Evolutionary conservation across 805 yeast genomes (phyloP), one percentile per base, ranked within the genome.

Genomic region (Wickerhamomyces canadensis): DNA sequence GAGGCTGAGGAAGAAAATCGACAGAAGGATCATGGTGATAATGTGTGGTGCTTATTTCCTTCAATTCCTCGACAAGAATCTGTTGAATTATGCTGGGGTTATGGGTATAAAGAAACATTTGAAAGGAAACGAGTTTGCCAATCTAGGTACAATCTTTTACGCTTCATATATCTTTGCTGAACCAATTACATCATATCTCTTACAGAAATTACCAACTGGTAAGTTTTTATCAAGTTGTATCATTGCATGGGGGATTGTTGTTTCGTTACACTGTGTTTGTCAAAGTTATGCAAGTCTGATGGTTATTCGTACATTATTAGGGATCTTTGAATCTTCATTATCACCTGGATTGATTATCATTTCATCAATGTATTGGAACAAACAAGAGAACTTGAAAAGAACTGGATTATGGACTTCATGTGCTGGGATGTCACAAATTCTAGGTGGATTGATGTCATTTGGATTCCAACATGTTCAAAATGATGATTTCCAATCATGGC

Each of bases 331-430:
- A 50, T 57, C 76, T 1, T 68, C 76, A 3, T 64, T 76, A 31
- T 73, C 79, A 1, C 78, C 79, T 1, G 78, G 80, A 0, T 66
- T 76, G 34, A 67, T 76, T 37, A 61, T 77, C 19, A 66, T 79
- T 30, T 73, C 79, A 27, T 72, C 81, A 19, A 76, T 76, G 81
- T 80, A 76, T 60, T 80, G 76, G 58, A 70, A 71, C 27, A 70
- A 69, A 38, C 51, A 62, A 5, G 79, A 75, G 42, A 79, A 74
- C 50, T 59, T 70, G 27, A 60, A 64, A 22, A 61, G 79, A 51
- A 74, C 76, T 31, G 79, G 79, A 6, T 62, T 65, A 31, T 72
- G 78, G 76, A 74, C 76, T 5, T 61, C 73, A n/a, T 74, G 68
- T 58, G 76, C 79, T 1, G 82, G 84, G 14, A 52, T 65, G 3